Percentiles rank a stretch among this genome's conserved stretches.
Conservation (phyloP, 345 rosid genomes). For the Linum tenue region DNA sequence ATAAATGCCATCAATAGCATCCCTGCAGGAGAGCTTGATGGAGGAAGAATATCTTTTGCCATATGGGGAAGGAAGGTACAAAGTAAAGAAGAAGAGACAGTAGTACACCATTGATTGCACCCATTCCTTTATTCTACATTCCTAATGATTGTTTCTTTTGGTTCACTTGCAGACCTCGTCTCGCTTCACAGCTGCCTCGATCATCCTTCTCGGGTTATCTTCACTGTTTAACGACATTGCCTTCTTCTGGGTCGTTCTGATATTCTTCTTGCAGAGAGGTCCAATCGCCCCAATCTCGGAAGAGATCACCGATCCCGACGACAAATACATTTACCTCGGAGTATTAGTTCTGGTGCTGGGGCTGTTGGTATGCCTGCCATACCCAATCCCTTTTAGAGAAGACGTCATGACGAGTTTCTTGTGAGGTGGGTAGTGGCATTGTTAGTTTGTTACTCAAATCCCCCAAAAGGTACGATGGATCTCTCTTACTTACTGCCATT, state of each 20-base stretch:
- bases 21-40: slow-evolving; percentile 93
- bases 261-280: slow-evolving; percentile 79
- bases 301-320: slow-evolving; percentile 62
- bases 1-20: slow-evolving; percentile 92
- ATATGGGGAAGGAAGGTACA: slow-evolving; percentile 96
- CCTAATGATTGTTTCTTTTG: not conserved
- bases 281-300: slow-evolving; percentile 78
- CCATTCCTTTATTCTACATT: not conserved
- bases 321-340: slow-evolving; percentile 53
- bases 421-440: not conserved
- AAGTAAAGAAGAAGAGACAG: too few relatives aligned
- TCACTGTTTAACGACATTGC: slow-evolving; percentile 77
- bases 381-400: slow-evolving; percentile 67
- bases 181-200: slow-evolving; percentile 54
- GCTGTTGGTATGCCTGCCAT: slow-evolving; percentile 72
- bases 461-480: too few relatives aligned
- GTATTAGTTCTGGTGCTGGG: slow-evolving; percentile 59
- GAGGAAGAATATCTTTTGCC: slow-evolving; percentile 73
- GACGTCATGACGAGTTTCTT: slow-evolving; percentile 35
- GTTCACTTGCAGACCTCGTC: slow-evolving; percentile 47
- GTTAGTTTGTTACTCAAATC: too few relatives aligned
- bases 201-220: slow-evolving; percentile 62
- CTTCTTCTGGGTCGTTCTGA: slow-evolving; percentile 82
- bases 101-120: not conserved
- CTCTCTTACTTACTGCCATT: too few relatives aligned